Evolutionary conservation across 169 alveolate species (phyloP).

Genomic region (Plasmodium yoelii): DNA sequence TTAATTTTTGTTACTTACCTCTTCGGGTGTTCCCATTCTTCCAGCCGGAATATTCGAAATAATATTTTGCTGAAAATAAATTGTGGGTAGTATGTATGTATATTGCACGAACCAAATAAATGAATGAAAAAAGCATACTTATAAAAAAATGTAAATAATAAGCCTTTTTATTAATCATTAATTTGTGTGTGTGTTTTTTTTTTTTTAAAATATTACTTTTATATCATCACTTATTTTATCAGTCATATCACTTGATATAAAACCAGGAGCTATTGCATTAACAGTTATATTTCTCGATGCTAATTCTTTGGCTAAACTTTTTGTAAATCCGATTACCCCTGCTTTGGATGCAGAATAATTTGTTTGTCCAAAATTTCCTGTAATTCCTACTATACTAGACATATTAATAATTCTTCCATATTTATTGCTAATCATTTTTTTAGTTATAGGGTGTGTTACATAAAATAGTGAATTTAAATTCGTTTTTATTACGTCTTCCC

Average conservation of each 20-base stretch:
- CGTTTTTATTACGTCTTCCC: conserved; percentile 91
- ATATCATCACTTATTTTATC: conserved; percentile 76
- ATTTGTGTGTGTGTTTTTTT: background rate
- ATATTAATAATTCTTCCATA: conserved; percentile 84
- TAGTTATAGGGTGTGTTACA: conserved; percentile 75
- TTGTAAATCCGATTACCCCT: conserved; percentile 91
- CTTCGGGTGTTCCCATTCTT: conserved; percentile 81
- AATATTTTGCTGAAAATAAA: conserved; percentile 69
- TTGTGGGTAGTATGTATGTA: background rate
- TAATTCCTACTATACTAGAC: conserved; percentile 88
- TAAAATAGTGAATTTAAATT: conserved; percentile 86
- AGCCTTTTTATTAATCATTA: too few relatives aligned
- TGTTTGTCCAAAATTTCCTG: conserved; percentile 92
- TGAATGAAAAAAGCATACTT: background rate
- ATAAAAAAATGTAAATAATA: too few relatives aligned
- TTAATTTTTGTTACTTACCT: conserved; percentile 38
- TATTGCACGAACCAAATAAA: background rate
- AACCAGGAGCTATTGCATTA: conserved; percentile 92
- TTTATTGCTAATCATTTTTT: conserved; percentile 76
- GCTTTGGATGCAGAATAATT: conserved; percentile 93
- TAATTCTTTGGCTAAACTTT: conserved; percentile 92
- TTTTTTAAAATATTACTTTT: conserved; percentile 52
- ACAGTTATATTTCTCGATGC: conserved; percentile 88
- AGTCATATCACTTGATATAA: conserved; percentile 81
- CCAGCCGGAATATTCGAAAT: conserved; percentile 79